phyloP scores from a whole-genome alignment of 2,329 filamentous ascomycete genomes.

The Neonectria hederae region DNA sequence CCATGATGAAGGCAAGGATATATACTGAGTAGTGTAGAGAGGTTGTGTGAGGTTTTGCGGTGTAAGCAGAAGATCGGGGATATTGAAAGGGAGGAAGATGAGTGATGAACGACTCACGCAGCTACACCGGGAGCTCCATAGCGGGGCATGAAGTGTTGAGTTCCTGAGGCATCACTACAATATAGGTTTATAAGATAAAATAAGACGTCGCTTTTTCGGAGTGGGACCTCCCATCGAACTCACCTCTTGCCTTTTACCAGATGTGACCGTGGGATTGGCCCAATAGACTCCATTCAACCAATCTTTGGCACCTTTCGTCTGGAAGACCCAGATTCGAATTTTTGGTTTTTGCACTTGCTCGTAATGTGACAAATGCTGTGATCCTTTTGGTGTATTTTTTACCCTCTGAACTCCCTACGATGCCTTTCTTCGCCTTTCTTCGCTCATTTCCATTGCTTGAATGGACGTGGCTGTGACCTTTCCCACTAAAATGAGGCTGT shows the following conservation, averaged over 20 bases:
- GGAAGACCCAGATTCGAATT: slow-evolving; percentile 54
- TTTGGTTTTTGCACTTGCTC: slow-evolving; percentile 42
- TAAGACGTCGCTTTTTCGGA: slow-evolving; percentile 51
- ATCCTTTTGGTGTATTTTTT: slow-evolving; percentile 20
- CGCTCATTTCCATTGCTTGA: rapidly evolving
- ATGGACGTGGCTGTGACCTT: neutral
- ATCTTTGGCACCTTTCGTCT: slow-evolving; percentile 61
- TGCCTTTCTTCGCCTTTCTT: neutral
- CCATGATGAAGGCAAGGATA: neutral
- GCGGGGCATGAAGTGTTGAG: neutral
- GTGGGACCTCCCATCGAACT: slow-evolving; percentile 78
- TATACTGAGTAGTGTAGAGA: neutral
- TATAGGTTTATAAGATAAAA: slow-evolving; percentile 36
- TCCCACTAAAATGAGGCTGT: slow-evolving; percentile 1
- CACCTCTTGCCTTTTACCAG: slow-evolving; percentile 85
- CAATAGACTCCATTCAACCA: slow-evolving; percentile 61
- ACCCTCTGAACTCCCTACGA: neutral
- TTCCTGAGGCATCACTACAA: rapidly evolving
- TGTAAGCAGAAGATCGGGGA: neutral
- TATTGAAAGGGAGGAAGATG: neutral
- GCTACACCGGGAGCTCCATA: neutral
- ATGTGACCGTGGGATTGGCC: slow-evolving; percentile 74
- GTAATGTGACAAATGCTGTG: neutral
- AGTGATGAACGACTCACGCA: neutral
- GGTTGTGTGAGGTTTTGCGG: neutral